Base-by-base conservation (phyloP, 306 rosid species). In the Castanea sativa region DNA sequence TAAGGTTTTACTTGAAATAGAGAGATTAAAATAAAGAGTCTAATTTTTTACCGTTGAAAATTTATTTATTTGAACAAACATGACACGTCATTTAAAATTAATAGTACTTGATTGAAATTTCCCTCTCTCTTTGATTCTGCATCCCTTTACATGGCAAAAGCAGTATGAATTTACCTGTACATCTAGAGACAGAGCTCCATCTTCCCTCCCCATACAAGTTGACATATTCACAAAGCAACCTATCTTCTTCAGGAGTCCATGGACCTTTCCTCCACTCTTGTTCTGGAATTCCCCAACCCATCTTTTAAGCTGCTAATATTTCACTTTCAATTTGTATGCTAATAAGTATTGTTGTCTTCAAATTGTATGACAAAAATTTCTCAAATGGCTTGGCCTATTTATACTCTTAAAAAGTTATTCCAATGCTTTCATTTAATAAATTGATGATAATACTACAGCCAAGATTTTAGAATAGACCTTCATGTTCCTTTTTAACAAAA, bases 191-290 rank as follows among this genome's bases (percentile, higher is more conserved):
- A 20, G 71, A 82, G 55, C 89, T 90, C 97, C 97, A 92, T 27
- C 90, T 74, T 21, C 90, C 88, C 59, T 90, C 90, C 16, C 90
- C 97, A 81, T 87, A 80, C 43, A 79, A 64, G 65, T 58, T 77
- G 75, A 90, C 87, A 84, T 85, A 83, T 63, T 84, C 86, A 82
- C 35, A 45, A 15, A 92, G 89, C 78, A 90, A 75, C 77, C 79
- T 81, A 78, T 92, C 97, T 77, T 92, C 97, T 80, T 90, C 90
- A 69, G 80, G 81, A 82, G 88, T 90, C 97, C 97, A 90, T 72
- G 97, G 90, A 43, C 97, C 97, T 83, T 87, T 92, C 88, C 27
- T 90, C 92, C 92, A 92, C 60, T 61, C 89, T 83, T 79, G 68
- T 35, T 85, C 79, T 30, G 5, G 25, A 32, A 45, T 32, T 69